These are phyloP conservation scores for Sphaerostilbella broomeana DNA, from an alignment of 2,329 filamentous ascomycete genomes.

Conservation along the genomic window DNA sequence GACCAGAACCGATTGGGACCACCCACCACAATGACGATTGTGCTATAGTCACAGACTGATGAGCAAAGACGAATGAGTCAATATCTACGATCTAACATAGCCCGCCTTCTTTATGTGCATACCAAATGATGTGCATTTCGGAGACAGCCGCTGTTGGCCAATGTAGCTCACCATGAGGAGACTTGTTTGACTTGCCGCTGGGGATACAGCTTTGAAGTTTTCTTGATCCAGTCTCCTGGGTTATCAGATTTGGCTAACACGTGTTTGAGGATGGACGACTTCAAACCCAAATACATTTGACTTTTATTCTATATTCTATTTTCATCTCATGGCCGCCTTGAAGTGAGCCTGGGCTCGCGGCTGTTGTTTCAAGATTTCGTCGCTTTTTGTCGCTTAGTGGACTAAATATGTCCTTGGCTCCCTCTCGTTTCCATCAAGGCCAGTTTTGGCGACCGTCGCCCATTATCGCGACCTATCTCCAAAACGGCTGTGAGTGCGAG, in stretches of 20 bases:
- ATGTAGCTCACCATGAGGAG: neutral
- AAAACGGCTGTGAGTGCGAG: neutral
- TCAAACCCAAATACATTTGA: neutral
- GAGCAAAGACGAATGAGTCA: too few relatives aligned
- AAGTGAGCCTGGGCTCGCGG: conserved; percentile 4
- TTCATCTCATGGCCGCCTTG: conserved; percentile 5
- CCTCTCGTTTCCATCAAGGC: neutral
- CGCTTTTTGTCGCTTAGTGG: too few relatives aligned
- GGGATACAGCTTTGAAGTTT: neutral
- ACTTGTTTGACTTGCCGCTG: conserved; percentile 7
- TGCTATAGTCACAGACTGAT: too few relatives aligned
- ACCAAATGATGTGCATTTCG: neutral
- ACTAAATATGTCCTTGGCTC: conserved; percentile 12
- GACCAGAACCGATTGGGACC: too few relatives aligned
- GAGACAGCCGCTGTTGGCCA: neutral
- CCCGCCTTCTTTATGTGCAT: too few relatives aligned
- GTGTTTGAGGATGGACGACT: too few relatives aligned
- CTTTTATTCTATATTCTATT: conserved; percentile 6
- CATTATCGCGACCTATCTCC: conserved; percentile 7
- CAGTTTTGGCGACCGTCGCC: neutral
- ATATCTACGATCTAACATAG: too few relatives aligned
- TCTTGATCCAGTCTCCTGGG: neutral
- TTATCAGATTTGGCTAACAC: conserved; percentile 8
- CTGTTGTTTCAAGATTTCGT: too few relatives aligned
- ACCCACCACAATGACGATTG: too few relatives aligned